phyloP scores from a whole-genome alignment of 352 stramenopile genomes.

The Phytophthora quininea region DNA sequence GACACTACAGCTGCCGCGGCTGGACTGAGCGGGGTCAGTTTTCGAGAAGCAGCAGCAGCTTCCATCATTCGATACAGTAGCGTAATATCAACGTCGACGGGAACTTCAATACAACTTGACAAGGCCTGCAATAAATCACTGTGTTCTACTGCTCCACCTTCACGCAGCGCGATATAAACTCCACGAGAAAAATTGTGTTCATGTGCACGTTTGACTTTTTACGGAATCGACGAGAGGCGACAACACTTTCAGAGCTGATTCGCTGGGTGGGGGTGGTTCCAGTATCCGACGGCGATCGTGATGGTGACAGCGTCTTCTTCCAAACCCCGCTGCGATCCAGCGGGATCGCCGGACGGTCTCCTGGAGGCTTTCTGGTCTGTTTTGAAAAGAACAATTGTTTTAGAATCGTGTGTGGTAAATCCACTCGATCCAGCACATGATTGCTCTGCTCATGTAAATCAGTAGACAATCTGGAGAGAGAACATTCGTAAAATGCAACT shows the following conservation, averaged over 20 bases:
- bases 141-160: constrained; percentile 76
- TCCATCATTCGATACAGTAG: constrained; percentile 88
- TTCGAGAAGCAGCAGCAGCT: constrained; percentile 32
- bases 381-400: constrained; percentile 66
- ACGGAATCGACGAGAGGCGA: constrained; percentile 61
- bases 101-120: constrained; percentile 85
- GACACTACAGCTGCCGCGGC: constrained; percentile 42
- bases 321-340: constrained; percentile 25
- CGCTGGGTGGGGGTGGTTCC: constrained; percentile 15
- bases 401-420: constrained; percentile 54
- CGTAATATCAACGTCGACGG: constrained; percentile 87
- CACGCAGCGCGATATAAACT: constrained; percentile 82
- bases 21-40: constrained; percentile 32
- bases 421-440: constrained; percentile 27
- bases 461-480: constrained; percentile 58
- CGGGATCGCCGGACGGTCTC: constrained; percentile 31
- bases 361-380: constrained; percentile 10
- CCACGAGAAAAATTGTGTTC: constrained; percentile 90
- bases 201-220: constrained; percentile 87
- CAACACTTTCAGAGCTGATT: constrained; percentile 25
- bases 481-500: constrained; percentile 89
- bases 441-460: constrained; percentile 42
- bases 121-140: constrained; percentile 88
- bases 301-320: constrained; percentile 27
- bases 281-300: constrained; percentile 16